Evolutionary conservation across 805 yeast species (phyloP).

Genomic region (Metschnikowia shivogae): DNA sequence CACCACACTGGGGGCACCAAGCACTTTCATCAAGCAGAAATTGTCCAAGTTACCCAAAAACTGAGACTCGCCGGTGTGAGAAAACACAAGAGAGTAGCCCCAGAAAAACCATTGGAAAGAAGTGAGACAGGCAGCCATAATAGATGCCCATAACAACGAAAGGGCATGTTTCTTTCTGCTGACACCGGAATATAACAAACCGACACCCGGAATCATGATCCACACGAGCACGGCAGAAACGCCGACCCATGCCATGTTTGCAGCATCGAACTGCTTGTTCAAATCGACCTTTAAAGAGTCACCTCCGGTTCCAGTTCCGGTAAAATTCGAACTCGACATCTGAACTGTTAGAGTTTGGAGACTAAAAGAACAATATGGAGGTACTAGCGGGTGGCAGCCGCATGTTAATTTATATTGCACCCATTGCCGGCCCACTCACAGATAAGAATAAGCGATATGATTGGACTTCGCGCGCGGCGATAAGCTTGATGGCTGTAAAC

Average conservation of each 20-base stretch:
- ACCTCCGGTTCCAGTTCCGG: constrained; percentile 74
- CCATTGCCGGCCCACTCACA: constrained; percentile 3
- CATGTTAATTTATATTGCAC: constrained; percentile 2
- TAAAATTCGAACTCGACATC: constrained; percentile 21
- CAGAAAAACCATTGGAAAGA: constrained; percentile 97
- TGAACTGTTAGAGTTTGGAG: neutral
- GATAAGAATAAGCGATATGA: constrained; percentile 5
- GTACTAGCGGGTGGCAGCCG: neutral
- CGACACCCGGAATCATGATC: constrained; percentile 97
- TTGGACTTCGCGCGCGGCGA: constrained; percentile 3
- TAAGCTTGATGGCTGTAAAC: neutral
- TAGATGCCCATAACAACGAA: constrained; percentile 87
- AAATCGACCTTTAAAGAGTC: constrained; percentile 69
- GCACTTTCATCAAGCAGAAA: constrained; percentile 74
- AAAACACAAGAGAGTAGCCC: constrained; percentile 69
- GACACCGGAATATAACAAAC: constrained; percentile 86
- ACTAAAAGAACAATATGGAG: neutral
- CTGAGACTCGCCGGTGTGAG: constrained; percentile 56
- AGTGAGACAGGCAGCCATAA: constrained; percentile 81
- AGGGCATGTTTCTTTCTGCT: constrained; percentile 95
- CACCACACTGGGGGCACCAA: constrained; percentile 74
- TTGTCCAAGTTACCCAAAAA: constrained; percentile 80
- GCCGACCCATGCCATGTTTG: constrained; percentile 84
- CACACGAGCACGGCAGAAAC: constrained; percentile 78
- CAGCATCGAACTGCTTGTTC: constrained; percentile 64